A percentile compares a stretch with the other conserved stretches of the same genome.
These are phyloP conservation scores for Moesziomyces antarcticus DNA, from an alignment of 1,284 basidiomycete species.

Conservation along the genomic window DNA sequence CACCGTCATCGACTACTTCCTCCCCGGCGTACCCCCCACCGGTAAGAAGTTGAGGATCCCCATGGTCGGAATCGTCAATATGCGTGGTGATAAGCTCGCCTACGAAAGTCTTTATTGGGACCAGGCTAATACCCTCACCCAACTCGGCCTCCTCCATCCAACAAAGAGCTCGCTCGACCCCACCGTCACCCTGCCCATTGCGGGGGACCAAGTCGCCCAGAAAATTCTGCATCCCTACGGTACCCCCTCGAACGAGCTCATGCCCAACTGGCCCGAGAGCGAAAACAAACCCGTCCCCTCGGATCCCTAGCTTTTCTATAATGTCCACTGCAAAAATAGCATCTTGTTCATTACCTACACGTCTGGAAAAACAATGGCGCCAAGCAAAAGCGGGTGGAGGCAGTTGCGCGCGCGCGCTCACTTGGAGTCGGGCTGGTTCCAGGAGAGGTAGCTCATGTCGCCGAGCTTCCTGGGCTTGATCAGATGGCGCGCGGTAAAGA, in stretches of 20 bases:
- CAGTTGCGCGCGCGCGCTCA: background rate
- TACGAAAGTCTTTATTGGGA: slow-evolving; percentile 45
- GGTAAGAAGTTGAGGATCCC: slow-evolving; percentile 25
- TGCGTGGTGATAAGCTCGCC: slow-evolving; percentile 38
- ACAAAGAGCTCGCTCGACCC: slow-evolving; percentile 10
- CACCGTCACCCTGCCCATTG: slow-evolving; percentile 17
- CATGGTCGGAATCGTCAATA: slow-evolving; percentile 40
- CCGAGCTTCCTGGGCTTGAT: slow-evolving; percentile 85
- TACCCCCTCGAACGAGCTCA: slow-evolving; percentile 23
- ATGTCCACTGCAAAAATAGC: slow-evolving; percentile 1
- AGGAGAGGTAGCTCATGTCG: slow-evolving; percentile 68
- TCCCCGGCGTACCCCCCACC: slow-evolving; percentile 31
- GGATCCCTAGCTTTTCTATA: background rate
- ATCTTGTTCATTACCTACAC: too few species aligned
- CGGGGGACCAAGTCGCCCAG: slow-evolving; percentile 31
- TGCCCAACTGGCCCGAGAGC: slow-evolving; percentile 39
- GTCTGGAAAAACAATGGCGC: too few species aligned
- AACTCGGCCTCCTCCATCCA: slow-evolving; percentile 21
- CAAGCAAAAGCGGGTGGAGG: background rate
- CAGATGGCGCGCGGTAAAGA: slow-evolving; percentile 90
- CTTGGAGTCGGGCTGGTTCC: slow-evolving; percentile 58
- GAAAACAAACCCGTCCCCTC: slow-evolving; percentile 14
- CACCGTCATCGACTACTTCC: slow-evolving; percentile 34
- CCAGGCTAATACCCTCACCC: slow-evolving; percentile 29
- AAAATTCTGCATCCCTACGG: slow-evolving; percentile 42